Evolutionary conservation across 352 stramenopile genomes (phyloP).

Genomic region (Phytopythium montanum): DNA sequence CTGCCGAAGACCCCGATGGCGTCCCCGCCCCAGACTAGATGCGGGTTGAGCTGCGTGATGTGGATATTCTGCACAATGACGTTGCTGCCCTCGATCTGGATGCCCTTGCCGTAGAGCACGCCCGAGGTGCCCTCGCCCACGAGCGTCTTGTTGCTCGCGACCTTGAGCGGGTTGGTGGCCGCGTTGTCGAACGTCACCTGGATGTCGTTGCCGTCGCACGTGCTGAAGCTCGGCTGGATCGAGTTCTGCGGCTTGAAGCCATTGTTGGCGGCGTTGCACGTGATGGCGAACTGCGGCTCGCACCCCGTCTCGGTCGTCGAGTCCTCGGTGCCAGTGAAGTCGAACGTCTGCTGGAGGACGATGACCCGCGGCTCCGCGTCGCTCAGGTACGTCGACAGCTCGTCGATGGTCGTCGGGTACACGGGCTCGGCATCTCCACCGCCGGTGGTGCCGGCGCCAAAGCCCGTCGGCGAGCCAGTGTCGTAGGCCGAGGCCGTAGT

Average conservation of each 20-base stretch:
- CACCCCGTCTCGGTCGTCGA: slow-evolving; percentile 37
- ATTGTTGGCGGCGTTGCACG: slow-evolving; percentile 24
- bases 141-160: slow-evolving; percentile 41
- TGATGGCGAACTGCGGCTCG: slow-evolving; percentile 13
- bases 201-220: slow-evolving; percentile 15
- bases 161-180: slow-evolving; percentile 16
- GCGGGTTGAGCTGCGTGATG: slow-evolving; percentile 52
- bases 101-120: slow-evolving; percentile 36
- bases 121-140: slow-evolving; percentile 29
- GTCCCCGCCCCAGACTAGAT: too few species aligned
- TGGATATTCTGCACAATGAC: slow-evolving; percentile 57
- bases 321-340: slow-evolving; percentile 33
- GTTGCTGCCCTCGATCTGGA: slow-evolving; percentile 31
- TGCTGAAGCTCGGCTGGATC: slow-evolving; percentile 12
- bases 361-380: slow-evolving; percentile 27
- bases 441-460: background rate
- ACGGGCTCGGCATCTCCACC: background rate
- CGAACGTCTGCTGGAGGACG: slow-evolving; percentile 33
- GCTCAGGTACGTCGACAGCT: slow-evolving; percentile 25
- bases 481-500: background rate
- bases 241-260: slow-evolving; percentile 31
- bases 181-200: slow-evolving; percentile 22
- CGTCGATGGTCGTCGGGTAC: slow-evolving; percentile 10
- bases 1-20: slow-evolving; percentile 10
- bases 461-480: background rate